Percentiles rank a stretch among this genome's conserved stretches.
phyloP scores from a whole-genome alignment of 345 rosid genomes.

The Raphanus raphanistrum region DNA sequence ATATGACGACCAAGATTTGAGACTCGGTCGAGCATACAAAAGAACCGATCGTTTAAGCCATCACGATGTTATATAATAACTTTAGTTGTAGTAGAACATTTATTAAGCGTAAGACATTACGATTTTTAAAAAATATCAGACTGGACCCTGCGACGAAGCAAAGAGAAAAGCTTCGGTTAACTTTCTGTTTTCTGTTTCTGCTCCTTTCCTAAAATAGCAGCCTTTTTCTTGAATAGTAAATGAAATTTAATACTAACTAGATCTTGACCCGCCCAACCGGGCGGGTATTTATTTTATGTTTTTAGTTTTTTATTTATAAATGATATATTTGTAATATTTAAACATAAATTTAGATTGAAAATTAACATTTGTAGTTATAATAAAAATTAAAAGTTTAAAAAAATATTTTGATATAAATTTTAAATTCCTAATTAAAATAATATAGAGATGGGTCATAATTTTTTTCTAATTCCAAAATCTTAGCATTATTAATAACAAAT shows the following conservation, averaged over 20 bases:
- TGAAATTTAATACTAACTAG: neutral
- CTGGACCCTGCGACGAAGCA: neutral
- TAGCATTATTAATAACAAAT: no score
- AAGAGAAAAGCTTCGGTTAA: constrained; percentile 30
- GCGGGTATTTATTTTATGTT: no score
- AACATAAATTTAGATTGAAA: no score
- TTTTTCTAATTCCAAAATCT: no score
- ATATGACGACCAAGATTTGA: neutral
- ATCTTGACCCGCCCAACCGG: no score
- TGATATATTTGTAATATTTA: no score
- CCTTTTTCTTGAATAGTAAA: neutral
- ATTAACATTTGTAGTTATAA: no score
- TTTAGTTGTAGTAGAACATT: neutral
- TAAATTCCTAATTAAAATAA: no score
- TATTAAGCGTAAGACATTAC: neutral
- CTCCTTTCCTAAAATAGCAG: constrained; percentile 24
- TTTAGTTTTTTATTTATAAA: no score
- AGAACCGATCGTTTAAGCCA: neutral
- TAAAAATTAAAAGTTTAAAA: no score
- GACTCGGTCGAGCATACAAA: neutral
- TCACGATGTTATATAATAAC: neutral
- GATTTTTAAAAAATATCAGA: neutral
- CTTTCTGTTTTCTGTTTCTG: constrained; percentile 39
- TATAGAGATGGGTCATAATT: no score
- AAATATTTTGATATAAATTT: no score